Evolutionary conservation across 2,329 filamentous ascomycete genomes (phyloP).

Genomic region (Gnomoniopsis sp.): DNA sequence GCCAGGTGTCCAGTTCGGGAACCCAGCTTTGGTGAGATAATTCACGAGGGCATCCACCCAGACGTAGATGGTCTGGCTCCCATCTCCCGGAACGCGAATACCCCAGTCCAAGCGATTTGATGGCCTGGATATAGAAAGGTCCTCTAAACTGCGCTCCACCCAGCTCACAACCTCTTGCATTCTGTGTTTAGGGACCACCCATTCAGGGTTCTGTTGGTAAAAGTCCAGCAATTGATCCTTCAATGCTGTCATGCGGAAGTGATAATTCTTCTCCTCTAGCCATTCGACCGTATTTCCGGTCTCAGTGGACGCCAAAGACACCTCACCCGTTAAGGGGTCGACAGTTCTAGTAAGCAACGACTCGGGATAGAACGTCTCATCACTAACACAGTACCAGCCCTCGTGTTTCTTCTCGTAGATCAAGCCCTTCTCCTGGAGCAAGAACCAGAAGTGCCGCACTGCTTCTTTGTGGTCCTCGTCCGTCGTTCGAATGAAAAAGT

Average conservation of each 20-base stretch:
- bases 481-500: conserved; percentile 91
- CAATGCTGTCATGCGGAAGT: conserved; percentile 85
- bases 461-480: conserved; percentile 77
- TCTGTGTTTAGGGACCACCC: conserved; percentile 68
- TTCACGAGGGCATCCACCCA: conserved; percentile 97
- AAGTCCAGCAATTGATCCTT: conserved; percentile 74
- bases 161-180: conserved; percentile 77
- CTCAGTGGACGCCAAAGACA: conserved; percentile 78
- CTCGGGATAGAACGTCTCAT: conserved; percentile 92
- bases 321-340: conserved; percentile 76
- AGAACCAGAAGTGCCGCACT: conserved; percentile 85
- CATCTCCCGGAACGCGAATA: conserved; percentile 80
- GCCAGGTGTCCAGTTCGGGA: conserved; percentile 69
- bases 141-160: conserved; percentile 74
- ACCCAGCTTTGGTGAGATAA: conserved; percentile 85
- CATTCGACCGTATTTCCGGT: conserved; percentile 93
- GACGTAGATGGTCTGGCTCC: conserved; percentile 89
- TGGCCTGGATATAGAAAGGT: conserved; percentile 87
- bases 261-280: conserved; percentile 90
- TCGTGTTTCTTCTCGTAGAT: conserved; percentile 85
- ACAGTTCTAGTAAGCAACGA: conserved; percentile 69
- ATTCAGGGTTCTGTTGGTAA: conserved; percentile 73
- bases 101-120: conserved; percentile 79
- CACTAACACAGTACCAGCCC: conserved; percentile 95
- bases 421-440: conserved; percentile 70